Conservation (phyloP, 2,329 filamentous ascomycete genomes). For the Neofusicoccum laricinum region DNA sequence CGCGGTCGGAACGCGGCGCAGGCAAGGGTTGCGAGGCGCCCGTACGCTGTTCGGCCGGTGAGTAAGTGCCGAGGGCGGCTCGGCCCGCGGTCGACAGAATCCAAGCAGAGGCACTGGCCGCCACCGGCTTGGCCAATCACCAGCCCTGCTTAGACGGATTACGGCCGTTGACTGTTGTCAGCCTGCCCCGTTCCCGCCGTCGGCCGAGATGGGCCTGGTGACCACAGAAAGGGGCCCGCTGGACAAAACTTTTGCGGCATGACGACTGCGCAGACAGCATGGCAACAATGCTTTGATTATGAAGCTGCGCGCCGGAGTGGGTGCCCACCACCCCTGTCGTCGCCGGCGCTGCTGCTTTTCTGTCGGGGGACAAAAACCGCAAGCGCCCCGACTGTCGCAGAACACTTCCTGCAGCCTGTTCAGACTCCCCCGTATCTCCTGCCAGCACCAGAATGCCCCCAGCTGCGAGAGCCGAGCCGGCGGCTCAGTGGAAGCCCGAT, state of each 20-base stretch:
- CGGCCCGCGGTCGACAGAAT: background rate
- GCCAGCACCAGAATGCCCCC: background rate
- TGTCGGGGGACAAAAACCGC: background rate
- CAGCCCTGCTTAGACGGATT: background rate
- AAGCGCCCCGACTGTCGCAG: background rate
- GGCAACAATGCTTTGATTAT: constrained; percentile 2
- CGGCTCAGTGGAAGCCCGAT: constrained; percentile 23
- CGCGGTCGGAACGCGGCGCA: background rate
- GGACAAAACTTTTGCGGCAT: background rate
- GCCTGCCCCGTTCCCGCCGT: background rate
- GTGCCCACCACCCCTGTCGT: background rate
- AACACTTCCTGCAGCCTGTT: background rate
- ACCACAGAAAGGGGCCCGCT: background rate
- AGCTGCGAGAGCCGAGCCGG: constrained; percentile 17
- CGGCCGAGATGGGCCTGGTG: background rate
- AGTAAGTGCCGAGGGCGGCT: background rate
- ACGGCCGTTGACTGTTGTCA: background rate
- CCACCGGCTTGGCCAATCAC: background rate
- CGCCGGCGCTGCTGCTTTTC: background rate
- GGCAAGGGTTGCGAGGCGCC: background rate
- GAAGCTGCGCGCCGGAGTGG: background rate
- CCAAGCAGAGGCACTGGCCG: background rate
- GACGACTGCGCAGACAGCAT: background rate
- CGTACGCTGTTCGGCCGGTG: background rate
- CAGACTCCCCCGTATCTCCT: background rate